Conservation (phyloP, 2,329 filamentous ascomycete genomes). For the Penicillium polonicum region DNA sequence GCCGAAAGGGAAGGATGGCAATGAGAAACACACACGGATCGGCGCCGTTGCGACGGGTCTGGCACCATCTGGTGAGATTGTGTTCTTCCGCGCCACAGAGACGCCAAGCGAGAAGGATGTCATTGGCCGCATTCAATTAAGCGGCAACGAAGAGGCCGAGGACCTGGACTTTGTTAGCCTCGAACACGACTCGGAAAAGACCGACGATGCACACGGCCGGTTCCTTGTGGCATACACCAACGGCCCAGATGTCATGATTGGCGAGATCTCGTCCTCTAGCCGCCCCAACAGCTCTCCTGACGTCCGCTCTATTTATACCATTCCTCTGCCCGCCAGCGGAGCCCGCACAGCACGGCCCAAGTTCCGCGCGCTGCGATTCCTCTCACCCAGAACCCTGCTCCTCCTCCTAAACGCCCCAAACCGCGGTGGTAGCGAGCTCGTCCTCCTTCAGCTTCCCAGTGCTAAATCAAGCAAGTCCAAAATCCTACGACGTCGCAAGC, state of each 20-base stretch:
- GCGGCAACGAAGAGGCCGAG: slow-evolving; percentile 52
- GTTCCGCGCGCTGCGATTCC: slow-evolving; percentile 57
- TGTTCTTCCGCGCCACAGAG: slow-evolving; percentile 69
- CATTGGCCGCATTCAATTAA: slow-evolving; percentile 53
- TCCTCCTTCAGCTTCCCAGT: slow-evolving; percentile 43
- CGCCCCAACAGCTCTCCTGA: slow-evolving; percentile 43
- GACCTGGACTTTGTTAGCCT: slow-evolving; percentile 44
- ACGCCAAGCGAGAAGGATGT: slow-evolving; percentile 53
- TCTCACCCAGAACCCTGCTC: slow-evolving; percentile 54
- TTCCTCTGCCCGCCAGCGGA: slow-evolving; percentile 39
- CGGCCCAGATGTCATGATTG: slow-evolving; percentile 69
- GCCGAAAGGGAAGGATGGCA: slow-evolving; percentile 34
- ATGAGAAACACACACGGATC: slow-evolving; percentile 58
- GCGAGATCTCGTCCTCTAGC: slow-evolving; percentile 57
- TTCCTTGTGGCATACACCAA: slow-evolving; percentile 79
- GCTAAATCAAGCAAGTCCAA: slow-evolving; percentile 37
- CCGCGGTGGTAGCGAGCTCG: slow-evolving; percentile 55
- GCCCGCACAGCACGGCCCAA: slow-evolving; percentile 45
- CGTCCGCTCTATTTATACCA: slow-evolving; percentile 40
- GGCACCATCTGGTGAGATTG: slow-evolving; percentile 72
- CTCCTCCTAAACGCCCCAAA: slow-evolving; percentile 57
- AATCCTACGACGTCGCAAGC: slow-evolving; percentile 53
- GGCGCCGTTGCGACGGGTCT: slow-evolving; percentile 78
- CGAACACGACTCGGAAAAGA: slow-evolving; percentile 23
- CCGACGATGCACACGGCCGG: slow-evolving; percentile 28